phyloP scores from a whole-genome alignment of 2,329 filamentous ascomycete species.

The Penicillium glabrum region DNA sequence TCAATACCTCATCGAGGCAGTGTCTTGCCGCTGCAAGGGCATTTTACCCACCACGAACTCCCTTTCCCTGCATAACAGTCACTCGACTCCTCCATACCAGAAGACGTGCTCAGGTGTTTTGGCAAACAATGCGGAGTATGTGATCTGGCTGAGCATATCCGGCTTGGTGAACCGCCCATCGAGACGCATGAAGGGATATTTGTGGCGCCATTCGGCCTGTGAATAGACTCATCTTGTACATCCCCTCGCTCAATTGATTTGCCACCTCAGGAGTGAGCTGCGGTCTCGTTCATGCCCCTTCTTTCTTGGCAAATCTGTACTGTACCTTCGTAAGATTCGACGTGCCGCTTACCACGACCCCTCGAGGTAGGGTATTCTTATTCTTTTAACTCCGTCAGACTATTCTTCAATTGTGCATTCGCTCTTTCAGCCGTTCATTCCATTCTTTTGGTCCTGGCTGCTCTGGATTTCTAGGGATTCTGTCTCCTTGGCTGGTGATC shows the following conservation, averaged over 20 bases:
- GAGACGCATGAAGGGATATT: not conserved
- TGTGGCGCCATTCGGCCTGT: slow-evolving; percentile 4
- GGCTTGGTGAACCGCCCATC: not conserved
- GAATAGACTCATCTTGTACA: not conserved
- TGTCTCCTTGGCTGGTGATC: not conserved
- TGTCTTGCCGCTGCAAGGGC: not conserved
- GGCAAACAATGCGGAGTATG: slow-evolving; percentile 1
- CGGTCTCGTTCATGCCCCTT: slow-evolving; percentile 6
- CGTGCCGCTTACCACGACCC: not conserved
- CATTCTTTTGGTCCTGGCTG: not conserved
- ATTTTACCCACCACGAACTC: not conserved
- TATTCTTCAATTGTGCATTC: not conserved
- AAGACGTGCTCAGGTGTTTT: not conserved
- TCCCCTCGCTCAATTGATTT: not conserved
- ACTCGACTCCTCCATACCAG: not conserved
- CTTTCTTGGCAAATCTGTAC: slow-evolving; percentile 13
- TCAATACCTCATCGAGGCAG: not conserved
- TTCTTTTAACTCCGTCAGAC: not conserved
- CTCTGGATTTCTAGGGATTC: not conserved
- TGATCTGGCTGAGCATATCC: not conserved
- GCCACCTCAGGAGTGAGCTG: not conserved
- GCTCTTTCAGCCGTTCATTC: not conserved
- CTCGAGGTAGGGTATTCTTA: not conserved
- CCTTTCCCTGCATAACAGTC: not conserved
- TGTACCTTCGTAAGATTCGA: not conserved